Conservation (phyloP, 2,329 filamentous ascomycete genomes). For the Ciborinia camelliae region DNA sequence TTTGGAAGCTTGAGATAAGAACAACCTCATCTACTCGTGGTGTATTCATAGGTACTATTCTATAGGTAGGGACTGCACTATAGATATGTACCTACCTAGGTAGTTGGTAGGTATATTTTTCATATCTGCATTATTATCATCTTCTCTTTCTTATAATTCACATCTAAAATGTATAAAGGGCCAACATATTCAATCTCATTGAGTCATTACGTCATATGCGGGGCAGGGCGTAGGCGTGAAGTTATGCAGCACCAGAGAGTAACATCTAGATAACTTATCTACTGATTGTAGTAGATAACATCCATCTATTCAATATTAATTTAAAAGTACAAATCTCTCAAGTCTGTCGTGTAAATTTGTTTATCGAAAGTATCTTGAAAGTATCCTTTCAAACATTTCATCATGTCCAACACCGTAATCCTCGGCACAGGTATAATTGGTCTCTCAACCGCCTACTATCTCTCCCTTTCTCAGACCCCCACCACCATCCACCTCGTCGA, state of each 20-base stretch:
- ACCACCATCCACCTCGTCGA: slow-evolving; percentile 56
- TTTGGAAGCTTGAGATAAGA: background rate
- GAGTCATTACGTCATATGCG: slow-evolving; percentile 1
- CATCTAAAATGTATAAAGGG: background rate
- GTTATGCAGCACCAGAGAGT: background rate
- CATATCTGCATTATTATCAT: background rate
- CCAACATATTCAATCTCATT: background rate
- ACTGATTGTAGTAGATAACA: too few relatives aligned
- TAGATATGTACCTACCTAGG: too few relatives aligned
- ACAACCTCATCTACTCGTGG: background rate
- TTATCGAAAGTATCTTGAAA: background rate
- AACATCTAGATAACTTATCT: too few relatives aligned
- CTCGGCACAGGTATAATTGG: slow-evolving; percentile 70
- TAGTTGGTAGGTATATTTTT: too few relatives aligned
- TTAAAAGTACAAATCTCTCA: background rate
- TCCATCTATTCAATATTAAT: background rate
- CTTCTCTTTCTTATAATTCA: background rate
- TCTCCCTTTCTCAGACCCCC: slow-evolving; percentile 49
- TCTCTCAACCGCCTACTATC: slow-evolving; percentile 68
- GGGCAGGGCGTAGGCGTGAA: background rate
- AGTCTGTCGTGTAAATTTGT: background rate
- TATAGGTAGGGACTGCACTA: too few relatives aligned
- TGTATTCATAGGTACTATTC: too few relatives aligned
- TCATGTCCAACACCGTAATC: slow-evolving; percentile 49
- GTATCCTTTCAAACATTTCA: background rate